A percentile compares a stretch with the other conserved stretches of the same genome.
These are phyloP conservation scores for Lecanosticta acicola DNA, from an alignment of 2,329 filamentous ascomycete genomes.

Conservation along the genomic window DNA sequence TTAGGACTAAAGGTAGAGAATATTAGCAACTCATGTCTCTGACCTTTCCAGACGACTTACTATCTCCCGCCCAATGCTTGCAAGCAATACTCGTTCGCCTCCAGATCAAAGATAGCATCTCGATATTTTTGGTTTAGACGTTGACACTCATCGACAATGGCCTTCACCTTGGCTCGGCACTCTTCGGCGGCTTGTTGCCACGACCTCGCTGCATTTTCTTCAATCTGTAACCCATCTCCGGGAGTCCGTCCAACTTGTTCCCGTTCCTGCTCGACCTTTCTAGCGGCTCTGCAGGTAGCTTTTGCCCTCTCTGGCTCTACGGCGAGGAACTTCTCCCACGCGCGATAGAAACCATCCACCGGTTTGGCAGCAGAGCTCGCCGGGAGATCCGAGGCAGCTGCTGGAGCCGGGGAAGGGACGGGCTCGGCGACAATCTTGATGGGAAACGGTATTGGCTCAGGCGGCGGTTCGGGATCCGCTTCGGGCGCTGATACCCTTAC, in stretches of 20 bases:
- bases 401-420: slow-evolving; percentile 9
- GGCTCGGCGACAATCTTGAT: slow-evolving; percentile 24
- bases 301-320: slow-evolving; percentile 27
- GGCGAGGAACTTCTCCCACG: slow-evolving; percentile 30
- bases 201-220: slow-evolving; percentile 40
- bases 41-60: not conserved
- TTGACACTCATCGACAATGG: slow-evolving; percentile 59
- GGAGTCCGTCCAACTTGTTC: slow-evolving; percentile 14
- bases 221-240: slow-evolving; percentile 20
- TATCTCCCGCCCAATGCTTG: slow-evolving; percentile 19
- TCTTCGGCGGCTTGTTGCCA: slow-evolving; percentile 67
- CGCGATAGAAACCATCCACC: slow-evolving; percentile 24
- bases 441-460: slow-evolving; percentile 23
- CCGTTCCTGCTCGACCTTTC: slow-evolving; percentile 20
- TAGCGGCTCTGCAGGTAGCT: slow-evolving; percentile 17
- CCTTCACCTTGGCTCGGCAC: slow-evolving; percentile 57
- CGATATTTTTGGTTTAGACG: slow-evolving; percentile 80
- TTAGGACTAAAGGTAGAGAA: slow-evolving; percentile 6
- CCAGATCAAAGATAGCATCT: slow-evolving; percentile 82
- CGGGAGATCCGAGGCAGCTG: slow-evolving; percentile 5
- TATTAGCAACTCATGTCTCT: not conserved
- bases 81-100: slow-evolving; percentile 51
- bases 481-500: slow-evolving; percentile 6
- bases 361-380: slow-evolving; percentile 10
- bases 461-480: slow-evolving; percentile 17